Conservation (phyloP, 257 asterid species). For the Nicotiana otophora region DNA sequence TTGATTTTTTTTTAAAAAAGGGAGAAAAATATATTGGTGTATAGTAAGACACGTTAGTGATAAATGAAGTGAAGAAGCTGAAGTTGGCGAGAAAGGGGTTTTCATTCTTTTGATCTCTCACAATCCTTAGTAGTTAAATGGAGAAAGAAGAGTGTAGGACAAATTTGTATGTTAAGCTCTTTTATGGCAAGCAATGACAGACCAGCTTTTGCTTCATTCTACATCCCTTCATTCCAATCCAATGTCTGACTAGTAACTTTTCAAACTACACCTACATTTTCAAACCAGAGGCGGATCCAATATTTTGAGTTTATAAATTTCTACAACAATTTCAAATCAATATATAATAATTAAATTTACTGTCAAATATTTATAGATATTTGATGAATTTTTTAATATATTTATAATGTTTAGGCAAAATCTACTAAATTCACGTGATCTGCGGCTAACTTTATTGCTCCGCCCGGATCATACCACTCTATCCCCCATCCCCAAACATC, state of each 20-base stretch:
- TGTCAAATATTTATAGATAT: no score
- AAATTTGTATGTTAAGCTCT: background rate
- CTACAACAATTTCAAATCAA: no score
- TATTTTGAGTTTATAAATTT: no score
- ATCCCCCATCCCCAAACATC: no score
- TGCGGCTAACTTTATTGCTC: background rate
- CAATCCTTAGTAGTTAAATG: background rate
- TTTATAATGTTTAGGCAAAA: no score
- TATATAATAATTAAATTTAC: no score
- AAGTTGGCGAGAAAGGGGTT: background rate
- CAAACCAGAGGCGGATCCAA: accelerated
- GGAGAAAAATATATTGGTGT: background rate
- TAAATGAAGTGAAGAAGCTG: background rate
- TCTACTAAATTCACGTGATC: background rate
- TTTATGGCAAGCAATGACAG: background rate
- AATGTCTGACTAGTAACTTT: background rate
- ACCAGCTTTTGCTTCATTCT: background rate
- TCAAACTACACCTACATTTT: background rate
- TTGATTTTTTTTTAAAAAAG: no score
- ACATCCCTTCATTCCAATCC: background rate
- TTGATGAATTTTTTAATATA: no score
- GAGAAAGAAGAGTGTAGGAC: background rate
- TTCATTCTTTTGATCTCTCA: background rate
- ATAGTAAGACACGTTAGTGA: background rate
- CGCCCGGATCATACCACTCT: no score